These are phyloP conservation scores for Phytophthora boehmeriae DNA, from an alignment of 352 stramenopile species.

Conservation along the genomic window DNA sequence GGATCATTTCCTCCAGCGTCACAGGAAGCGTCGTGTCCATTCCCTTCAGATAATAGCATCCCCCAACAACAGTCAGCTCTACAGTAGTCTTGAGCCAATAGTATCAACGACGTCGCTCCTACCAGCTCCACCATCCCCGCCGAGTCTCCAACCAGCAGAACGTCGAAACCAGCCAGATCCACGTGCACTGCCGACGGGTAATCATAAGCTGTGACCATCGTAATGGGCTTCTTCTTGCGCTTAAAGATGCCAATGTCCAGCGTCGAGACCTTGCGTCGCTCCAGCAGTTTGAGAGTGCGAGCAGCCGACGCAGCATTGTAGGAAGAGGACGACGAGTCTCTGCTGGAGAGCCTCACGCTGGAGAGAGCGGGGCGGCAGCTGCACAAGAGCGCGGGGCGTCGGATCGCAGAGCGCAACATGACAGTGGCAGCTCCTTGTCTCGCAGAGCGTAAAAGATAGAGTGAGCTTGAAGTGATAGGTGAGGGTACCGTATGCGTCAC, in stretches of 20 bases:
- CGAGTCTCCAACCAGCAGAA: conserved; percentile 98
- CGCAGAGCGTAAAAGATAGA: conserved; percentile 13
- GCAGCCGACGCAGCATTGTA: conserved; percentile 62
- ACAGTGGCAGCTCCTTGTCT: neutral
- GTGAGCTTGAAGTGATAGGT: neutral
- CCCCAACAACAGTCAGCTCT: neutral
- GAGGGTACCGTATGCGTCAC: neutral
- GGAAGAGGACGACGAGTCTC: conserved; percentile 10
- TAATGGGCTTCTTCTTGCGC: conserved; percentile 96
- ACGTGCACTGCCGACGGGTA: conserved; percentile 97
- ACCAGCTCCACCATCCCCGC: conserved; percentile 98
- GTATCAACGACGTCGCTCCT: conserved; percentile 24
- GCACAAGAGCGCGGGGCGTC: conserved; percentile 6
- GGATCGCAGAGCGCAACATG: conserved; percentile 19
- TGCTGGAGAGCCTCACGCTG: conserved; percentile 15
- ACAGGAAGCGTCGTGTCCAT: conserved; percentile 93
- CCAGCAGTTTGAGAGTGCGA: conserved; percentile 83
- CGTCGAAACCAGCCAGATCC: conserved; percentile 97
- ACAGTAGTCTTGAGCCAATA: too few relatives aligned
- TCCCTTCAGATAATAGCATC: conserved; percentile 38
- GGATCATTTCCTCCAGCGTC: conserved; percentile 98
- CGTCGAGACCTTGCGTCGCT: conserved; percentile 86
- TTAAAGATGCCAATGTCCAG: conserved; percentile 89
- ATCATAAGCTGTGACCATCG: conserved; percentile 99
- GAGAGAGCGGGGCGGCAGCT: conserved; percentile 1